Percentiles rank a stretch among this genome's conserved stretches.
These are phyloP conservation scores for Mangifera indica DNA, from an alignment of 345 rosid species.

Conservation along the genomic window DNA sequence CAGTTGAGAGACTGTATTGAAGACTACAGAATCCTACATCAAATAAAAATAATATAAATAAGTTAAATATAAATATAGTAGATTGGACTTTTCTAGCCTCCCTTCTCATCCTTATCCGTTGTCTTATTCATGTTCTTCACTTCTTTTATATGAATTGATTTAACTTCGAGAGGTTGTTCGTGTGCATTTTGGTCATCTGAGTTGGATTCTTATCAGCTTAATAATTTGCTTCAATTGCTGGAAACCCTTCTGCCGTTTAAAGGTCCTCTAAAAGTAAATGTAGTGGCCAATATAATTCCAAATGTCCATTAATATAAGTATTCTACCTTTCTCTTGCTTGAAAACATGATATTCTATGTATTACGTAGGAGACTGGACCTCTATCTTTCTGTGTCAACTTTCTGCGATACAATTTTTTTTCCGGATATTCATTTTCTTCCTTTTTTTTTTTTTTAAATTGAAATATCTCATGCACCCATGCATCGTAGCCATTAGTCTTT, in stretches of 20 bases:
- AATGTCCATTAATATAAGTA: neutral
- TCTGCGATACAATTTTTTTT: neutral
- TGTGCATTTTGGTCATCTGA: too few relatives aligned
- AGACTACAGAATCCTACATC: too few relatives aligned
- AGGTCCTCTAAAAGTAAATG: neutral
- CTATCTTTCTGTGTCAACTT: neutral
- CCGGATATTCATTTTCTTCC: too few relatives aligned
- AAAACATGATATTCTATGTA: neutral
- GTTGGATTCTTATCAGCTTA: neutral
- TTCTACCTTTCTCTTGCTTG: neutral
- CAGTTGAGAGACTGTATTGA: too few relatives aligned
- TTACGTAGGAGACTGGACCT: neutral
- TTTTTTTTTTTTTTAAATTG: too few relatives aligned
- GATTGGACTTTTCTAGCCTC: neutral
- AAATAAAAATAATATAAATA: too few relatives aligned
- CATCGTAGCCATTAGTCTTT: neutral
- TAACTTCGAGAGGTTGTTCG: neutral
- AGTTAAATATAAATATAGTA: too few relatives aligned
- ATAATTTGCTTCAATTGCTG: neutral
- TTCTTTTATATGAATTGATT: too few relatives aligned
- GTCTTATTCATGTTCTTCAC: too few relatives aligned
- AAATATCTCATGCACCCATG: neutral
- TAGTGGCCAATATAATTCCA: neutral
- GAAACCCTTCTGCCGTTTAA: neutral
- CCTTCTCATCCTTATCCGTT: too few relatives aligned